Base-by-base conservation (phyloP, 352 stramenopile genomes). In the Phytopythium vexans region DNA sequence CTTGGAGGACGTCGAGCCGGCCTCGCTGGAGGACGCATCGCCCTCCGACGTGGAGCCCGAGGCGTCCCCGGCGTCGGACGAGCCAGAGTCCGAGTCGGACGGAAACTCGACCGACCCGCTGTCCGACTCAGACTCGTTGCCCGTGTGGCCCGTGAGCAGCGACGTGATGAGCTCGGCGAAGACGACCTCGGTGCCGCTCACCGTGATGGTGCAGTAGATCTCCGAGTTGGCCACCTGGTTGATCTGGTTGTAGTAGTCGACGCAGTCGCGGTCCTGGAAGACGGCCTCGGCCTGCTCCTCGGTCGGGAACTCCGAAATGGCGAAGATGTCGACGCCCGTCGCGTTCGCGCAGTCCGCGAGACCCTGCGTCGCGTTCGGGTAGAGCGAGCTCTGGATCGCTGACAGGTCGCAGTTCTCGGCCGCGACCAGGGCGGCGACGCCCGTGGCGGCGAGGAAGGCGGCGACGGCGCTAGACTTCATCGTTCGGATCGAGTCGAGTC, bases 241-340 rank as follows among this genome's bases (percentile, higher is more conserved):
- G 64, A 88, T 80, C 58, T 88, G 77, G 67, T 88, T 88, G 37
- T 83, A 52, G 54, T 77, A 86, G 47, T 83, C 70, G n/a, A 70
- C 76, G 58, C 77, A 88, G 50, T 74, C 75, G 16, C 72, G 62
- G 40, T 75, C 79, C 54, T 72, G 58, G 27, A 77, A 79, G 46
- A 89, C 65, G 49, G 62, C 63, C 40, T 74, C 62, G 21, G 77
- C 76, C 54, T 89, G 73, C 37, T 80, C 70, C 34, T 65, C 55
- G 1, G 69, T 87, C 1, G 78, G 75, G 62, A 87, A 89, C 21
- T 53, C 32, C 21, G 41, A 53, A 5, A 80, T 49, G 1, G 70
- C 55, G 53, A 77, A 89, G 43, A 89, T 82, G 54, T 89, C 71
- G 54, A 79, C 70, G 34, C 71, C 73, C 6, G 75, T 83, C 27